Conservation (phyloP, 176 grass and related monocot genomes). For the Eleusine coracana region DNA sequence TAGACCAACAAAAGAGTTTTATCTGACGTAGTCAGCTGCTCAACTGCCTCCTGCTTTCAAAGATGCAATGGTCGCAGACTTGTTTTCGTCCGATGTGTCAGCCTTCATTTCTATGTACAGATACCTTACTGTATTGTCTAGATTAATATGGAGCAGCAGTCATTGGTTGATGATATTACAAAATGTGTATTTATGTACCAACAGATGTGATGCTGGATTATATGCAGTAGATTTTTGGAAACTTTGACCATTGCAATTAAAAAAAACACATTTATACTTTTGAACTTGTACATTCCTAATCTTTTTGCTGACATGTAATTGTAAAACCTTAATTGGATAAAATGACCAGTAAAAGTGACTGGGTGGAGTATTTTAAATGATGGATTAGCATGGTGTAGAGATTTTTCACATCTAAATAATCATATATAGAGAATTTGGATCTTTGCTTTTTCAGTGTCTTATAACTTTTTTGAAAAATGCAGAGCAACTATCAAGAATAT, state of each 20-base stretch:
- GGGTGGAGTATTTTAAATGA: background rate
- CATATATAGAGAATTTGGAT: background rate
- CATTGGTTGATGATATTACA: background rate
- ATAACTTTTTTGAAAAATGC: constrained; percentile 16
- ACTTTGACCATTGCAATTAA: background rate
- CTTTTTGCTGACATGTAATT: background rate
- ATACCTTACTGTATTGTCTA: background rate
- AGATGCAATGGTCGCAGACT: background rate
- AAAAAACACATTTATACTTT: background rate
- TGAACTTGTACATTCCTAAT: background rate
- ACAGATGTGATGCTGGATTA: background rate
- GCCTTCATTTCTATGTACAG: background rate
- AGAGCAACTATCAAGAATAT: constrained; percentile 84
- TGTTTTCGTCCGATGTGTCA: background rate
- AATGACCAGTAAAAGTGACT: background rate
- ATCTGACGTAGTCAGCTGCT: background rate
- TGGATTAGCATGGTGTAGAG: no score
- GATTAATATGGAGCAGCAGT: background rate
- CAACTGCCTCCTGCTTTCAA: background rate
- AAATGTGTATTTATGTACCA: background rate
- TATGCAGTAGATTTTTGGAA: background rate
- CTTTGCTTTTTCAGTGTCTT: background rate
- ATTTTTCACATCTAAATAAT: no score
- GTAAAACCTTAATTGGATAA: background rate
- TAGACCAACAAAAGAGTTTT: background rate